Evolutionary conservation across 2,329 filamentous ascomycete genomes (phyloP), one percentile per base, ranked within the genome.

Genomic region (Neonectria coccinea): DNA sequence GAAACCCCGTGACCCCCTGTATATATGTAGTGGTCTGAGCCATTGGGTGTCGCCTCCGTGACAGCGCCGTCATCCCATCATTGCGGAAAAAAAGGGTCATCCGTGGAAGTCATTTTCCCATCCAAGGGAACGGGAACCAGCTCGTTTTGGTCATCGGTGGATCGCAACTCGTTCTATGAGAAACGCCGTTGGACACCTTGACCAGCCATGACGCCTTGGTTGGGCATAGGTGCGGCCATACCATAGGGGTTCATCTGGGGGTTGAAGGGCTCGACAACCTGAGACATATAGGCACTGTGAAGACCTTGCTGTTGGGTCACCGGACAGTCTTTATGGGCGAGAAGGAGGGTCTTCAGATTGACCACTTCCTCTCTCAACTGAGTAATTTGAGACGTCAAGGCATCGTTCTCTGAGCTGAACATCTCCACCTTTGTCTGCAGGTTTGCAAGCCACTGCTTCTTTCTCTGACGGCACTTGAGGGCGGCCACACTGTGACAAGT

Each of bases 401-500:
- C 89, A 75, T 99, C 96, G 68, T 98, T 98, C 79, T 99, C 96
- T 1, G 86, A 91, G 67, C 91, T 94, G 76, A 94, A 98, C 70
- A 97, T 86, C 78, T 99, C 96, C 16, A 98, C 95, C 79, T 98
- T 98, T 60, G 89, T 88, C 79, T 99, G 96, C 1, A 99, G 86
- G 72, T 97, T 98, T 33, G 92, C 92, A 62, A 98, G 87, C 96
- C 96, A 99, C 78, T 98, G 96, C 86, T 99, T 99, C 86, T 99
- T 99, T 20, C 96, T 89, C 79, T 99, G 96, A 66, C 96, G 91
- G 80, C 96, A 99, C 77, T 99, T 99, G 64, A 99, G 85, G 3
- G 96, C 96, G 67, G 96, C 96, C 69, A 99, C 94, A 77, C 96
- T 97, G 69, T 22, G 9, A 45, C 11, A 18, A 7, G 27, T 18